Base-by-base conservation (phyloP, 352 stramenopile species). In the Phytophthora nicotianae region DNA sequence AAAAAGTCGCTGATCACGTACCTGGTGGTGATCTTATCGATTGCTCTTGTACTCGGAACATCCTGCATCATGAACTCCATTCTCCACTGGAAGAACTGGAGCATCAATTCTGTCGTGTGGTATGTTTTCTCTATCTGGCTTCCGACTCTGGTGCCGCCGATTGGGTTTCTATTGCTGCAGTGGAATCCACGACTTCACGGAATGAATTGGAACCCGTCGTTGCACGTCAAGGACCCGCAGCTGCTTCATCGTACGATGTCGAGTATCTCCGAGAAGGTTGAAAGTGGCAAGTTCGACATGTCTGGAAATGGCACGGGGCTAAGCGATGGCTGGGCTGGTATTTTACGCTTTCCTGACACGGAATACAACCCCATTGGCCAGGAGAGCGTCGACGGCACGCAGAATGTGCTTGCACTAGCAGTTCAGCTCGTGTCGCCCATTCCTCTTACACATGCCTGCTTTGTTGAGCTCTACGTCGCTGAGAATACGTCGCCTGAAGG, bases 111-210 rank as follows among this genome's bases (percentile, higher is more conserved):
- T 0, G 74, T 95, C 23, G 68, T 90, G 13, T 95, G 86, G 86
- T 92, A 93, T 63, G 65, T 81, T 21, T 89, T 93, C 48, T 89
- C 77, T 9, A 79, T 93, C 43, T 95, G 83, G 81, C 68, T 93
- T 17, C 84, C 83, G 19, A 93, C 79, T 11, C 35, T 95, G 14
- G 74, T 93, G 4, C 86, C 86, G 23, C 79, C 84, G 2, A 75
- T 86, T 16, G 86, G 83, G 0, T 95, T 93, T 68, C 66, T 95
- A 20, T 42, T 93, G 8, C 67, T 95, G n/a, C 84, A 93, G 60
- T 95, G 86, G 86, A 95, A 93, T 53, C 80, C 86, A 7, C 76
- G 85, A 1, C 62, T 93, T 9, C 81, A 91, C 32, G 77, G 76
- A n/a, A 81, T 86, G 67, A 88, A 87, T 41, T 90, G 77, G 72